A percentile compares a stretch with the other conserved stretches of the same genome.
Conservation (phyloP, 2,329 filamentous ascomycete species). For the Cladosporium sp. region DNA sequence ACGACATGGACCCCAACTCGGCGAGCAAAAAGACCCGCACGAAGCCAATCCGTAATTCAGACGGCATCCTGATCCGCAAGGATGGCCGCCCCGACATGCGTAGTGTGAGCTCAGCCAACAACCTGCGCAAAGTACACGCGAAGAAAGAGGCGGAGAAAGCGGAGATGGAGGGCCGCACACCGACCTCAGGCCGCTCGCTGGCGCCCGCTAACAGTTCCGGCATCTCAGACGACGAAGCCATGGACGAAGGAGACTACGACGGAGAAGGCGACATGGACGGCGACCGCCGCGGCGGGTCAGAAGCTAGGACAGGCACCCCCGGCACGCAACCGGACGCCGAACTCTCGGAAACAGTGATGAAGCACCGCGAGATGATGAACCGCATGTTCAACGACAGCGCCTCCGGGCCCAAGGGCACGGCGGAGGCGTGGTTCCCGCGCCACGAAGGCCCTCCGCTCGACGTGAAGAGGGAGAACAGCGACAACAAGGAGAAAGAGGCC, state of each 20-base stretch:
- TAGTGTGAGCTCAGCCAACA: slow-evolving; percentile 46
- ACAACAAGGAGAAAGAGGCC: slow-evolving; percentile 9
- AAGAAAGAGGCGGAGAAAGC: slow-evolving; percentile 39
- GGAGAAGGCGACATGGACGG: not conserved
- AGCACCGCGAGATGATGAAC: slow-evolving; percentile 26
- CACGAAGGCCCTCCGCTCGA: not conserved
- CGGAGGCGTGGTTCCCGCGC: slow-evolving; percentile 10
- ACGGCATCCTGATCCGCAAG: slow-evolving; percentile 46
- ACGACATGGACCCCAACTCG: slow-evolving; percentile 15
- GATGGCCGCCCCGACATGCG: slow-evolving; percentile 48
- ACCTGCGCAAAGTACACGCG: slow-evolving; percentile 46
- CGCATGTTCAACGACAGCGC: slow-evolving; percentile 20
- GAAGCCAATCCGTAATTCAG: slow-evolving; percentile 44
- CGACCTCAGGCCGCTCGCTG: slow-evolving; percentile 15
- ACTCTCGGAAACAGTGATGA: not conserved
- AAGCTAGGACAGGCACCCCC: slow-evolving; percentile 1
- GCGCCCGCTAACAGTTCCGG: slow-evolving; percentile 9
- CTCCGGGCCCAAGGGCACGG: not conserved
- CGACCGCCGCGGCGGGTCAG: not conserved
- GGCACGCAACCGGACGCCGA: slow-evolving; percentile 2
- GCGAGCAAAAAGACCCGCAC: slow-evolving; percentile 42
- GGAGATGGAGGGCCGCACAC: slow-evolving; percentile 23
- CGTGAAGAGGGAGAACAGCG: slow-evolving; percentile 3
- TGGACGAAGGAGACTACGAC: slow-evolving; percentile 8
- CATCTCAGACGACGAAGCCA: slow-evolving; percentile 10